These are phyloP conservation scores for Plasmodium chabaudi DNA, from an alignment of 169 alveolate species.

Conservation along the genomic window DNA sequence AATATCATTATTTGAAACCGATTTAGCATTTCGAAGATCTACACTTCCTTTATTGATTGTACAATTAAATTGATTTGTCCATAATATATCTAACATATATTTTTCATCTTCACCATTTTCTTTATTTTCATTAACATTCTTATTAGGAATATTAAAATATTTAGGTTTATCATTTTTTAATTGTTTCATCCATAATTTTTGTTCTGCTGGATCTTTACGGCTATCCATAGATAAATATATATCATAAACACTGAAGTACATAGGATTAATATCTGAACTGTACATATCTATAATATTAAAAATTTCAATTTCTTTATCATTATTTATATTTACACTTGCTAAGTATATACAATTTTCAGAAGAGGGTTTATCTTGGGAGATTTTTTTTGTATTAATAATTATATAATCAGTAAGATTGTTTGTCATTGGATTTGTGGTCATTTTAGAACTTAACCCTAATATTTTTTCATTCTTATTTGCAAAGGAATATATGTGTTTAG, in stretches of 20 bases:
- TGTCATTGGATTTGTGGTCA: background rate
- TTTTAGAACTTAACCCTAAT: conserved; percentile 17
- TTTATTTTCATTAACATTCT: background rate
- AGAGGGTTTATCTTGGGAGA: conserved; percentile 23
- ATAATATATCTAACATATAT: conserved; percentile 3
- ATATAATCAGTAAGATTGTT: background rate
- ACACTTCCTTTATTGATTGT: conserved; percentile 51
- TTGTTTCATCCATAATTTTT: conserved; percentile 5
- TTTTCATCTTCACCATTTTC: background rate
- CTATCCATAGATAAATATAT: conserved; percentile 24
- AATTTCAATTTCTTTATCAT: conserved; percentile 1
- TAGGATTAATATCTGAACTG: conserved; percentile 35
- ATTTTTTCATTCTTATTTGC: conserved; percentile 26
- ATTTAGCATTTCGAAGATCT: conserved; percentile 25
- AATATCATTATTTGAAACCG: background rate
- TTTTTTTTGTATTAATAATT: conserved; percentile 29
- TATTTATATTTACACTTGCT: background rate
- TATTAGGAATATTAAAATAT: conserved; percentile 14
- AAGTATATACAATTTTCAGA: conserved; percentile 34
- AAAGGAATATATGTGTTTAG: background rate
- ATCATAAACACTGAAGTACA: conserved; percentile 46
- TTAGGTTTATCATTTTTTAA: conserved; percentile 15
- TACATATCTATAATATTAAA: conserved; percentile 19
- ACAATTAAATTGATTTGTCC: conserved; percentile 55
- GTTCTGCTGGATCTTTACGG: background rate